Conservation (phyloP, 495 filamentous ascomycete genomes). For the Platismatia glauca region DNA sequence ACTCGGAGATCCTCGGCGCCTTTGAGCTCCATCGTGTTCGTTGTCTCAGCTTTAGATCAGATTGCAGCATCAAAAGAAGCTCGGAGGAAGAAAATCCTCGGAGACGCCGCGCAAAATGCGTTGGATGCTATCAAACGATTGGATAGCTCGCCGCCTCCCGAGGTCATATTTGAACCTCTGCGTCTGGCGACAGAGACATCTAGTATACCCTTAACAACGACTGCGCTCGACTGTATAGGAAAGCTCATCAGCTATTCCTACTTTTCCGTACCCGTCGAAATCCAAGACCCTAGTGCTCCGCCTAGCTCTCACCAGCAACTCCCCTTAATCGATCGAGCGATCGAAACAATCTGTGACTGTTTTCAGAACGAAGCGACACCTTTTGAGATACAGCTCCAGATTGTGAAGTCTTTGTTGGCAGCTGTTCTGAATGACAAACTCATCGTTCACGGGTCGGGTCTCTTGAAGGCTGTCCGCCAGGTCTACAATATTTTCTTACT, state of each 20-base stretch:
- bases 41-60: slow-evolving; percentile 81
- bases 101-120: slow-evolving; percentile 70
- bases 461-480: slow-evolving; percentile 95
- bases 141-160: slow-evolving; percentile 68
- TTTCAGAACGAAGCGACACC: slow-evolving; percentile 93
- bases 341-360: slow-evolving; percentile 98
- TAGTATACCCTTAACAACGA: slow-evolving; percentile 76
- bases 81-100: slow-evolving; percentile 66
- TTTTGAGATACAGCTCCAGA: slow-evolving; percentile 88
- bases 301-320: slow-evolving; percentile 28
- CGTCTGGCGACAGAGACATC: slow-evolving; percentile 76
- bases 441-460: slow-evolving; percentile 91
- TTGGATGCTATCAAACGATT: slow-evolving; percentile 71
- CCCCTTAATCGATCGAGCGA: slow-evolving; percentile 87
- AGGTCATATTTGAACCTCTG: slow-evolving; percentile 83
- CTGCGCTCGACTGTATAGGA: slow-evolving; percentile 92
- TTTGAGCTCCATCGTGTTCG: slow-evolving; percentile 90
- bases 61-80: slow-evolving; percentile 87
- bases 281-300: slow-evolving; percentile 20
- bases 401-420: slow-evolving; percentile 90
- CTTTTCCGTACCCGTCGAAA: slow-evolving; percentile 66
- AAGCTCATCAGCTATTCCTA: slow-evolving; percentile 98
- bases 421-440: slow-evolving; percentile 97
- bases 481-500: slow-evolving; percentile 98
- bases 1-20: slow-evolving; percentile 43